Evolutionary conservation across 352 stramenopile species (phyloP).

Genomic region (Nothophytophthora sp.): DNA sequence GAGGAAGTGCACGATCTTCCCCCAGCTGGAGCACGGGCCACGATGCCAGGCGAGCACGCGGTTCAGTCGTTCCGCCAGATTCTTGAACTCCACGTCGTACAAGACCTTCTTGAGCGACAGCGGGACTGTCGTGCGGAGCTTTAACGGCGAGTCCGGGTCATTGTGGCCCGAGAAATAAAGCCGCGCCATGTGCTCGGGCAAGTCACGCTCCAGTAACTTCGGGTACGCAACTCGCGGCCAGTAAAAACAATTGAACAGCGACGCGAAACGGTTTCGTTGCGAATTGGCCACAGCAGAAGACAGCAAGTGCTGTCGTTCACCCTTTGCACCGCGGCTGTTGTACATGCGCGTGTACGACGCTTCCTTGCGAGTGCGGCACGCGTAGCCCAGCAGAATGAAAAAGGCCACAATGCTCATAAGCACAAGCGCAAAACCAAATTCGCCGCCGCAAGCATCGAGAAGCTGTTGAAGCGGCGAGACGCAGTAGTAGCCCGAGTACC

Average conservation of each 20-base stretch:
- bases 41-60: conserved; percentile 53
- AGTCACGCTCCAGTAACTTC: conserved; percentile 77
- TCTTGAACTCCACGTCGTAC: conserved; percentile 66
- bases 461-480: conserved; percentile 78
- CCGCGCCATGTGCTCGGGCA: conserved; percentile 80
- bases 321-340: conserved; percentile 43
- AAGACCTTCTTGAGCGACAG: conserved; percentile 60
- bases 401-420: conserved; percentile 67
- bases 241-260: conserved; percentile 64
- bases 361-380: conserved; percentile 72
- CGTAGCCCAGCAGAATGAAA: conserved; percentile 74
- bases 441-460: conserved; percentile 73
- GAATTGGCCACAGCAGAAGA: conserved; percentile 59
- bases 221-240: conserved; percentile 78
- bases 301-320: conserved; percentile 66
- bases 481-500: conserved; percentile 73
- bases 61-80: conserved; percentile 71
- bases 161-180: conserved; percentile 76
- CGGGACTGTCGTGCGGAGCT: conserved; percentile 62
- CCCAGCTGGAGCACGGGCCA: conserved; percentile 49
- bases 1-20: conserved; percentile 59
- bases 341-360: conserved; percentile 58
- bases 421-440: conserved; percentile 70
- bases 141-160: conserved; percentile 57
- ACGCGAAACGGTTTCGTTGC: conserved; percentile 54